phyloP scores from a whole-genome alignment of 345 rosid genomes.

The Camelina hispida region DNA sequence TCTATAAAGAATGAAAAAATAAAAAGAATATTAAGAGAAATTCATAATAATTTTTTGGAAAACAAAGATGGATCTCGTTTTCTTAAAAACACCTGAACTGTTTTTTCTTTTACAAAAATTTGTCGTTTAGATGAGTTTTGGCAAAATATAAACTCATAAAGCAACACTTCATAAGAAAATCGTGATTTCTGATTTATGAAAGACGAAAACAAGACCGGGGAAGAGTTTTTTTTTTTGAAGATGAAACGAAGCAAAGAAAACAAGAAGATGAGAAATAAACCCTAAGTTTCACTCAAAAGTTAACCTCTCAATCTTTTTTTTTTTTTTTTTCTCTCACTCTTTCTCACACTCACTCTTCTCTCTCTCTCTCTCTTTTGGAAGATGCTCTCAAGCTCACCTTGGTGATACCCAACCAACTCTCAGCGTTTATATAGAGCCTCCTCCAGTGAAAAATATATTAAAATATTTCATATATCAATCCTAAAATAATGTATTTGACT shows the following conservation, averaged over 20 bases:
- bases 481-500: constrained; percentile 6
- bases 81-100: constrained; percentile 56
- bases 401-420: neutral
- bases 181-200: constrained; percentile 26
- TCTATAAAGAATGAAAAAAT: constrained; percentile 11
- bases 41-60: constrained; percentile 8
- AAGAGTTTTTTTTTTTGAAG: neutral
- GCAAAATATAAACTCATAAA: constrained; percentile 59
- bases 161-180: constrained; percentile 58
- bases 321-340: neutral
- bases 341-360: constrained; percentile 6
- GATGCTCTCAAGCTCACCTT: constrained; percentile 43
- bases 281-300: constrained; percentile 16
- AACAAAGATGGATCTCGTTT: constrained; percentile 61
- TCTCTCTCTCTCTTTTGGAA: constrained; percentile 20
- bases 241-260: constrained; percentile 14
- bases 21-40: constrained; percentile 19
- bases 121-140: constrained; percentile 38
- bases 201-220: constrained; percentile 47
- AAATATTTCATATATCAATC: neutral
- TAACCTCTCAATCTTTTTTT: neutral
- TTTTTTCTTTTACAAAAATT: neutral
- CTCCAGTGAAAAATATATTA: constrained; percentile 4
- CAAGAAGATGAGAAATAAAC: neutral
- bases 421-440: constrained; percentile 51